Evolutionary conservation across 306 rosid species (phyloP).

Genomic region (Cicer yamashitae): DNA sequence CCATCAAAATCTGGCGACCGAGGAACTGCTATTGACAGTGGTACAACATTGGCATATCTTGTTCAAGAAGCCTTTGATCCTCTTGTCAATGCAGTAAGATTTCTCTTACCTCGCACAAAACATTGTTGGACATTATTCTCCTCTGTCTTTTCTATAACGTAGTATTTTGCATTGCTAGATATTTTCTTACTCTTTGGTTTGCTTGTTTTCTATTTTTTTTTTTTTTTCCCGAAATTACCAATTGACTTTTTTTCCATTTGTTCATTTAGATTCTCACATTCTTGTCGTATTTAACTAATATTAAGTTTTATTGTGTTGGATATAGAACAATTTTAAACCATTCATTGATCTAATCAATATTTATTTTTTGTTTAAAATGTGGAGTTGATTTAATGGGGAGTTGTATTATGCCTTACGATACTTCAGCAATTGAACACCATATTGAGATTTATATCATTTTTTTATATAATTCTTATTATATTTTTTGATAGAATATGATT

Average conservation of each 20-base stretch:
- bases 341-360: not conserved
- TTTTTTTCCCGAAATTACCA: too few species aligned
- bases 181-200: not conserved
- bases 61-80: constrained; percentile 90
- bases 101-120: not conserved
- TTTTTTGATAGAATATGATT: not conserved
- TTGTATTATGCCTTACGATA: constrained; percentile 12
- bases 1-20: constrained; percentile 57
- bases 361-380: constrained; percentile 9
- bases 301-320: too few species aligned
- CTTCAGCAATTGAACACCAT: constrained; percentile 28
- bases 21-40: constrained; percentile 91
- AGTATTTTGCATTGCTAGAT: constrained; percentile 5
- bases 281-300: too few species aligned
- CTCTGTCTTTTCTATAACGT: constrained; percentile 26
- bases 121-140: constrained; percentile 22
- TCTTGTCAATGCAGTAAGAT: constrained; percentile 80
- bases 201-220: too few species aligned
- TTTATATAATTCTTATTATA: not conserved
- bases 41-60: constrained; percentile 91
- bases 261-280: too few species aligned
- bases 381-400: constrained; percentile 35
- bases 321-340: too few species aligned
- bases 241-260: too few species aligned
- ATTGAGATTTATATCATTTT: constrained; percentile 6